phyloP scores from a whole-genome alignment of 2,329 filamentous ascomycete genomes.

The Shiraia sp. region DNA sequence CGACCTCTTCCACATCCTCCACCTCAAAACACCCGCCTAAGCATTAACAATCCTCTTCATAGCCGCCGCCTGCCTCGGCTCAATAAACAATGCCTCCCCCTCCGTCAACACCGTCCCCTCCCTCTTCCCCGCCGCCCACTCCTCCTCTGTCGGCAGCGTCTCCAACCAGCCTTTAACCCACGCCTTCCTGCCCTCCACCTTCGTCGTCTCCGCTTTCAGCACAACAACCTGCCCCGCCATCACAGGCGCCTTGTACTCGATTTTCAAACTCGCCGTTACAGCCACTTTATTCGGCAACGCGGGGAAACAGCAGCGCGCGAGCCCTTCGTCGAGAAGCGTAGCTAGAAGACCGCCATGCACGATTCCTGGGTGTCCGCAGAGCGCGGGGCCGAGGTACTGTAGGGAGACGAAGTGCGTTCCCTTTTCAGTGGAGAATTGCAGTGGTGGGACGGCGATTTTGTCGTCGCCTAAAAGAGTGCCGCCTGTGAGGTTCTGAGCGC shows the following conservation, averaged over 20 bases:
- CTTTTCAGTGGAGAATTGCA: constrained; percentile 68
- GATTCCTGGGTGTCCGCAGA: constrained; percentile 89
- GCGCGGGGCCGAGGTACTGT: constrained; percentile 73
- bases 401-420: constrained; percentile 63
- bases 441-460: constrained; percentile 78
- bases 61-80: constrained; percentile 75
- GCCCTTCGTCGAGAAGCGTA: constrained; percentile 88
- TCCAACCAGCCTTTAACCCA: constrained; percentile 91
- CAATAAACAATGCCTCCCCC: constrained; percentile 84
- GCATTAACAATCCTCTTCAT: constrained; percentile 38
- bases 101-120: constrained; percentile 72
- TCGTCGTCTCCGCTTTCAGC: constrained; percentile 76
- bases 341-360: constrained; percentile 89
- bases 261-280: constrained; percentile 81
- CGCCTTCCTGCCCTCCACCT: constrained; percentile 89
- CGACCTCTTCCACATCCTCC: no score
- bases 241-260: constrained; percentile 81
- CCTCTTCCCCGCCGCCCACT: no score
- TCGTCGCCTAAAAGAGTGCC: constrained; percentile 76
- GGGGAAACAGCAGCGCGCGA: constrained; percentile 85
- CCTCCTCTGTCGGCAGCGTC: constrained; percentile 74
- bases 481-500: constrained; percentile 77
- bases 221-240: constrained; percentile 77
- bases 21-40: no score
- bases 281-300: constrained; percentile 84